These are phyloP conservation scores for Penicillium nucicola DNA, from an alignment of 495 filamentous ascomycete genomes.

Conservation along the genomic window DNA sequence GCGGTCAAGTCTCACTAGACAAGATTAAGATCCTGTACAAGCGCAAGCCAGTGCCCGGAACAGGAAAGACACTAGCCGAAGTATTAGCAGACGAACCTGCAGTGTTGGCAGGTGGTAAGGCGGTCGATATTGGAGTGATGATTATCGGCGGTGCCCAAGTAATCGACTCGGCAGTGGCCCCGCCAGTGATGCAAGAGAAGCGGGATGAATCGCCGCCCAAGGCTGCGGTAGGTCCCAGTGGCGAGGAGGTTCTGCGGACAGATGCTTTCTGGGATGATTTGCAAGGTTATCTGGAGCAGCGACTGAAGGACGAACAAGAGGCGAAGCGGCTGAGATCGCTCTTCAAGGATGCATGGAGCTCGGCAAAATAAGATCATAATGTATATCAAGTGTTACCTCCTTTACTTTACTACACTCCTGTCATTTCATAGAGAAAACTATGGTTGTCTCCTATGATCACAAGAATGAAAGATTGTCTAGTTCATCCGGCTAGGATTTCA, in stretches of 20 bases:
- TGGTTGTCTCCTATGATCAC: no score
- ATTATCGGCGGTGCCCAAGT: conserved; percentile 62
- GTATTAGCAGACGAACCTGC: conserved; percentile 44
- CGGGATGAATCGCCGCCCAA: conserved; percentile 32
- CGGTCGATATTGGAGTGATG: conserved; percentile 79
- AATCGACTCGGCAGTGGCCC: conserved; percentile 22
- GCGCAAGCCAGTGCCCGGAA: conserved; percentile 75
- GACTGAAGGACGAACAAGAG: conserved; percentile 67
- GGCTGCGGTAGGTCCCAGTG: conserved; percentile 53
- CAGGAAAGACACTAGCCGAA: conserved; percentile 49
- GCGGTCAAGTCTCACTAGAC: conserved; percentile 41
- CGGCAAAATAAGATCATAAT: conserved; percentile 5
- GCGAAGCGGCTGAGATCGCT: conserved; percentile 60
- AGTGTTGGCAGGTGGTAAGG: conserved; percentile 35
- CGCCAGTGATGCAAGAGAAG: conserved; percentile 30
- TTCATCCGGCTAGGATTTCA: background rate
- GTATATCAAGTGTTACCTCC: conserved; percentile 1
- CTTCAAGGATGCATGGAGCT: conserved; percentile 69
- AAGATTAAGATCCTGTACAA: conserved; percentile 82
- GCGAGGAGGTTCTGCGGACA: conserved; percentile 57
- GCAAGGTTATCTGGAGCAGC: conserved; percentile 72
- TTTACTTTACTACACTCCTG: no score
- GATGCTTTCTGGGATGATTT: conserved; percentile 88
- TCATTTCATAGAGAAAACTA: no score
- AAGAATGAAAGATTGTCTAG: no score